Evolutionary conservation across 176 grass and related monocot species (phyloP).

Genomic region (Carex myosuroides): DNA sequence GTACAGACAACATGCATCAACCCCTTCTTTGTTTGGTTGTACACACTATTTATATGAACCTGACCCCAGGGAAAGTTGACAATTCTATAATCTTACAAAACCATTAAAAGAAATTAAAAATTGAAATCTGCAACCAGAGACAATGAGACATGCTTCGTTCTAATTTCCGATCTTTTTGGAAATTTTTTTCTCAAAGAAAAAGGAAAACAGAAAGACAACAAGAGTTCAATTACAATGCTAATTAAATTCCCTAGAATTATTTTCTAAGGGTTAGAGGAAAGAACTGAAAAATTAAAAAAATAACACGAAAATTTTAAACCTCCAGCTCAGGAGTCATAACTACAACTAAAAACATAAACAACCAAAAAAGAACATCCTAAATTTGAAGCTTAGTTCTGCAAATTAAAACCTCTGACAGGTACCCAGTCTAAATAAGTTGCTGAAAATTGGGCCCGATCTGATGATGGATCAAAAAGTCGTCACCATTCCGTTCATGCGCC

Average conservation of each 20-base stretch:
- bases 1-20: slow-evolving; percentile 26
- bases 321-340: slow-evolving; percentile 17
- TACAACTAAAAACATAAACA: slow-evolving; percentile 17
- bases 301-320: slow-evolving; percentile 55
- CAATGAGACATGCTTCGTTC: not conserved
- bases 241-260: slow-evolving; percentile 31
- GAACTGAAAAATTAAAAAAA: slow-evolving; percentile 25
- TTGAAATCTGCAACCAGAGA: not conserved
- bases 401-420: slow-evolving; percentile 37
- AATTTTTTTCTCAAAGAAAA: slow-evolving; percentile 11
- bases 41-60: slow-evolving; percentile 11
- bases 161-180: slow-evolving; percentile 28
- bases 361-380: slow-evolving; percentile 34
- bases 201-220: slow-evolving; percentile 14
- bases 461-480: slow-evolving; percentile 67
- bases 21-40: slow-evolving; percentile 12
- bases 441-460: slow-evolving; percentile 45
- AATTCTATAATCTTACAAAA: slow-evolving; percentile 5
- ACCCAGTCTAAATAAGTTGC: slow-evolving; percentile 60
- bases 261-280: slow-evolving; percentile 27
- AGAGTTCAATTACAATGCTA: slow-evolving; percentile 11
- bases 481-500: slow-evolving; percentile 26
- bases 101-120: not conserved
- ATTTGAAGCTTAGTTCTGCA: slow-evolving; percentile 56
- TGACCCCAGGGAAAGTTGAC: not conserved